These are phyloP conservation scores for Monosporozyma unispora DNA, from an alignment of 805 yeast genomes.

Conservation along the genomic window DNA sequence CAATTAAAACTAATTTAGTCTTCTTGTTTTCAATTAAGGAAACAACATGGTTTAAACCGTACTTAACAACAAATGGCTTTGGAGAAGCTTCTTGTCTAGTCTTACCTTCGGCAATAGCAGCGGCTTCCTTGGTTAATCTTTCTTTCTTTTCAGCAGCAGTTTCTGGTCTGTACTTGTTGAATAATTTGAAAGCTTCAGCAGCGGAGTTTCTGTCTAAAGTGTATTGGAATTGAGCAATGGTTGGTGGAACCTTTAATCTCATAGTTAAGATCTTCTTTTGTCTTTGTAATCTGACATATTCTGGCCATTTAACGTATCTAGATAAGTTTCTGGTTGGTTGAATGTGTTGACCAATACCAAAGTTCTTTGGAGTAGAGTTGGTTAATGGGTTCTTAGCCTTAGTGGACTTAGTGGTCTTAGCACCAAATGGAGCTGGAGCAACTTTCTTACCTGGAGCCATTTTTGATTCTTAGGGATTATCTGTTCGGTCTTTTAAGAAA, in stretches of 20 bases:
- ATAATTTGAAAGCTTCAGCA: conserved; percentile 89
- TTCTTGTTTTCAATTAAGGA: conserved; percentile 96
- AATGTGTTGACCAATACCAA: conserved; percentile 92
- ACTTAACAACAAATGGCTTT: conserved; percentile 95
- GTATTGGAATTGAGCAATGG: conserved; percentile 92
- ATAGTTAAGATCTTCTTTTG: conserved; percentile 92
- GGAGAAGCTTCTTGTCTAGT: conserved; percentile 92
- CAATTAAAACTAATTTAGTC: conserved; percentile 93
- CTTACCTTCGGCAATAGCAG: conserved; percentile 97
- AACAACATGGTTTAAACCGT: conserved; percentile 98
- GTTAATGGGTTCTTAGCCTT: conserved; percentile 74
- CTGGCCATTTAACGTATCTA: conserved; percentile 99
- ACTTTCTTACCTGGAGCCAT: conserved; percentile 67
- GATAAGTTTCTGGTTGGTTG: conserved; percentile 95
- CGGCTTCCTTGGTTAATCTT: conserved; percentile 97
- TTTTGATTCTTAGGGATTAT: conserved; percentile 6
- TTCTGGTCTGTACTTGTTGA: conserved; percentile 99
- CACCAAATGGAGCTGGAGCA: conserved; percentile 97
- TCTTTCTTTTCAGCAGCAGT: conserved; percentile 96
- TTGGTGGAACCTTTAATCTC: conserved; percentile 99
- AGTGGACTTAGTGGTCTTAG: conserved; percentile 49
- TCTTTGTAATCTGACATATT: conserved; percentile 96
- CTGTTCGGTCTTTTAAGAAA: background rate
- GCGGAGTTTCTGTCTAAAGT: conserved; percentile 99
- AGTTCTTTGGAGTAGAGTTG: conserved; percentile 84